Percentiles rank a stretch among this genome's conserved stretches.
Evolutionary conservation across 805 yeast genomes (phyloP).

Genomic region (Huiozyma naganishii): DNA sequence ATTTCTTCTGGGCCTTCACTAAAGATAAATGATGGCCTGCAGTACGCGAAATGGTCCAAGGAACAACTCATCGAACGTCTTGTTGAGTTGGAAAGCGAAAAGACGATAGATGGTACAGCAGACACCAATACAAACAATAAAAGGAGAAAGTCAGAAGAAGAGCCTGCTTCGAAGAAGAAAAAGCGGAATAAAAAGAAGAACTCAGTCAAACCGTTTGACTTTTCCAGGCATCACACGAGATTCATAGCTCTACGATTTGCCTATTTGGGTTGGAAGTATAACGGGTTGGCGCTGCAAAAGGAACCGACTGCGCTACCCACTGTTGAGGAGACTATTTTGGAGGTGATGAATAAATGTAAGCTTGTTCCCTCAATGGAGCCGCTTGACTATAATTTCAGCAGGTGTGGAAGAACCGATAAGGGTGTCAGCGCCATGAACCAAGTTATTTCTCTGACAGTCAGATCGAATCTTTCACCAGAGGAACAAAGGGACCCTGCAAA

Average conservation of each 20-base stretch:
- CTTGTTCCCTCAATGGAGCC: constrained; percentile 54
- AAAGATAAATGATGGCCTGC: constrained; percentile 2
- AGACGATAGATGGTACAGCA: neutral
- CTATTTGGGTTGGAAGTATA: constrained; percentile 89
- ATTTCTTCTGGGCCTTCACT: neutral
- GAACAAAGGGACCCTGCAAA: constrained; percentile 46
- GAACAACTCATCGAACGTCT: constrained; percentile 52
- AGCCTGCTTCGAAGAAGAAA: neutral
- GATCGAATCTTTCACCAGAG: constrained; percentile 55
- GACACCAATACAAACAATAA: neutral
- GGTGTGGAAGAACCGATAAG: constrained; percentile 91
- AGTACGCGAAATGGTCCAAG: constrained; percentile 54
- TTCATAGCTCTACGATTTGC: constrained; percentile 75
- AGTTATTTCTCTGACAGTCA: constrained; percentile 67
- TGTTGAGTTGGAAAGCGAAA: constrained; percentile 39
- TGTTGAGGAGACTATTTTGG: constrained; percentile 65
- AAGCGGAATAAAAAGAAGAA: constrained; percentile 12
- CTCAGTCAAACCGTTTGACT: constrained; percentile 46
- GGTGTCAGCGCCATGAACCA: constrained; percentile 98
- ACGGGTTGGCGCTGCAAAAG: constrained; percentile 76
- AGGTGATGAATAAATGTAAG: constrained; percentile 58
- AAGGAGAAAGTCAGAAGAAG: neutral
- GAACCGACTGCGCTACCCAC: constrained; percentile 75
- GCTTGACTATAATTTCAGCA: constrained; percentile 56
- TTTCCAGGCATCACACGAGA: constrained; percentile 50